A percentile compares a stretch with the other conserved stretches of the same genome.
Conservation (phyloP, 768 basidiomycete genomes). For the Phaffia tasmanica region DNA sequence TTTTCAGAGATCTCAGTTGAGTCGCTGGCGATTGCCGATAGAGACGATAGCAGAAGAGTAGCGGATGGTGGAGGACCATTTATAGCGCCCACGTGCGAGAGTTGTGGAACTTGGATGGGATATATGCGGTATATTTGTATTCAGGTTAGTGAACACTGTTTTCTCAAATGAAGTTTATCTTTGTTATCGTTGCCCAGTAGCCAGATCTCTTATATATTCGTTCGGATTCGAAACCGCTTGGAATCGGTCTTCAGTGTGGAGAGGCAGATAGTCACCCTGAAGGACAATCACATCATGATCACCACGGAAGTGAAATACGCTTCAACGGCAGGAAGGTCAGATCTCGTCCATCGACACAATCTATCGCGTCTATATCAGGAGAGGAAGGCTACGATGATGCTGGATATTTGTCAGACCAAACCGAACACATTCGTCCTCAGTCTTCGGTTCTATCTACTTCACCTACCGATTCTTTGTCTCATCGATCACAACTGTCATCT, state of each 20-base stretch:
- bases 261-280: no score
- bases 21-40: slow-evolving; percentile 28
- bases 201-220: no score
- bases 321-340: not conserved
- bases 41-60: slow-evolving; percentile 9
- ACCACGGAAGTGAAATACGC: not conserved
- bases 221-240: no score
- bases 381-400: slow-evolving; percentile 18
- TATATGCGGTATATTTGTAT: slow-evolving; percentile 83
- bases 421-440: slow-evolving; percentile 19
- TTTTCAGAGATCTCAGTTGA: slow-evolving; percentile 17
- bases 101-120: slow-evolving; percentile 62
- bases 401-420: slow-evolving; percentile 24
- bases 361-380: not conserved
- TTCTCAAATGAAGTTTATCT: not conserved
- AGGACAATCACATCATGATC: not conserved
- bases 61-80: slow-evolving; percentile 45
- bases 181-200: no score
- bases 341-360: not conserved
- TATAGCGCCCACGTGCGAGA: slow-evolving; percentile 57
- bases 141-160: slow-evolving; percentile 59
- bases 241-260: no score
- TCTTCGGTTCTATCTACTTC: not conserved
- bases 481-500: not conserved
- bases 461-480: not conserved